A percentile compares a stretch with the other conserved stretches of the same genome.
Conservation (phyloP, 2,329 filamentous ascomycete species). For the Cryphonectria nitschkei region DNA sequence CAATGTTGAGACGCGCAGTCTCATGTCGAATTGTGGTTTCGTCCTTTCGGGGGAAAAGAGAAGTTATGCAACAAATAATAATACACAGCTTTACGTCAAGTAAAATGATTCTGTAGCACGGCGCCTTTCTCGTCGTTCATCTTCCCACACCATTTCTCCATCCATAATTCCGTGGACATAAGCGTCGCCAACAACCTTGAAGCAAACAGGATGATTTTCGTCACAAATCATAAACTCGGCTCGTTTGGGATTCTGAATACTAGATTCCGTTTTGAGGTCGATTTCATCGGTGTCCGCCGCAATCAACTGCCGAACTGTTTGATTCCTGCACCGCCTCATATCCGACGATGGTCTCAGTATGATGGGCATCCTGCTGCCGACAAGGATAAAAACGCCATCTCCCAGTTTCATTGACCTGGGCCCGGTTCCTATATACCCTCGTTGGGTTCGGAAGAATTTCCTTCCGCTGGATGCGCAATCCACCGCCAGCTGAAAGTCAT, state of each 20-base stretch:
- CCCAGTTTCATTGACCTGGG: background rate
- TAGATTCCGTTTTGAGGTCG: background rate
- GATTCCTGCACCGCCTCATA: background rate
- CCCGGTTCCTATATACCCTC: slow-evolving; percentile 4
- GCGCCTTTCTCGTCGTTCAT: background rate
- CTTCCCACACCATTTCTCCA: slow-evolving; percentile 8
- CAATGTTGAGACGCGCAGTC: no score
- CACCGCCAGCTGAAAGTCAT: slow-evolving; percentile 9
- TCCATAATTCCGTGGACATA: slow-evolving; percentile 14
- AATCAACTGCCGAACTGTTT: slow-evolving; percentile 6
- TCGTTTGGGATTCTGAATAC: background rate
- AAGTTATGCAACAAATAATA: no score
- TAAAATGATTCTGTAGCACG: background rate
- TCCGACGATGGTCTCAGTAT: background rate
- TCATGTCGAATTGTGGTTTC: no score
- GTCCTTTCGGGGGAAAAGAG: no score
- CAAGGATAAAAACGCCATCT: slow-evolving; percentile 10
- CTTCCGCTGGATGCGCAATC: background rate
- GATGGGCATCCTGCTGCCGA: background rate
- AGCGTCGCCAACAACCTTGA: slow-evolving; percentile 10
- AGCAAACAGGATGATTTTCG: background rate
- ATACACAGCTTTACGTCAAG: background rate
- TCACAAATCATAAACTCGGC: background rate
- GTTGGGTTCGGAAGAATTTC: slow-evolving; percentile 6
- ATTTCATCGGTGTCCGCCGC: background rate